Percentiles rank a stretch among this genome's conserved stretches.
These are phyloP conservation scores for Ogataea pini DNA, from an alignment of 805 yeast species.

Conservation along the genomic window DNA sequence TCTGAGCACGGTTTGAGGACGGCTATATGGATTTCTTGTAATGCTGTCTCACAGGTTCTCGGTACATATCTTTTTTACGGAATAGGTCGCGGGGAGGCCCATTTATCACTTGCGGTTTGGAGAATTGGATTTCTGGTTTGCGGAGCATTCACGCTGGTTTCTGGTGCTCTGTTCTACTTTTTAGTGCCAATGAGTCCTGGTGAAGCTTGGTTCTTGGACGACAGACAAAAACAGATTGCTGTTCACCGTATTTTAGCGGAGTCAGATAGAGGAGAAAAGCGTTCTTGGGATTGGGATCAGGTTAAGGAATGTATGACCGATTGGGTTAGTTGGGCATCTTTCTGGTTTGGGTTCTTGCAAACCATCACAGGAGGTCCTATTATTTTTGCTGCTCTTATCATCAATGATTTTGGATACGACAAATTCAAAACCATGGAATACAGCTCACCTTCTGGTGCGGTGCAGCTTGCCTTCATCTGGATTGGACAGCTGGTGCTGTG, in stretches of 20 bases:
- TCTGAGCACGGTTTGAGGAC: conserved; percentile 40
- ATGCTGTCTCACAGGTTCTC: conserved; percentile 44
- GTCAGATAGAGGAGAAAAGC: conserved; percentile 44
- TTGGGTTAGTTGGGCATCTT: conserved; percentile 48
- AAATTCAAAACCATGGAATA: conserved; percentile 26
- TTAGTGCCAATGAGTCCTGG: conserved; percentile 42
- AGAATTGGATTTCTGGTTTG: conserved; percentile 55
- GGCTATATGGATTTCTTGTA: conserved; percentile 43
- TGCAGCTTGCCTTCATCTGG: conserved; percentile 31
- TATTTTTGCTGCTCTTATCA: conserved; percentile 30
- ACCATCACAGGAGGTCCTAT: conserved; percentile 49
- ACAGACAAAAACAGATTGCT: conserved; percentile 35
- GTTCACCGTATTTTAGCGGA: conserved; percentile 17
- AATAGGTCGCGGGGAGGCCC: conserved; percentile 38
- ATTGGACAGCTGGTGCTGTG: conserved; percentile 22
- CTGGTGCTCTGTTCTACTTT: conserved; percentile 24
- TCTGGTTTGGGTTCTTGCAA: conserved; percentile 43
- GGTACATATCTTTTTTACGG: conserved; percentile 58
- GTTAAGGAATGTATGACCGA: conserved; percentile 57
- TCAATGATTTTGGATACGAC: conserved; percentile 37
- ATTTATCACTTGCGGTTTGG: conserved; percentile 52
- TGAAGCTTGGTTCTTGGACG: conserved; percentile 44
- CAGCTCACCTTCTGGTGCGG: conserved; percentile 35
- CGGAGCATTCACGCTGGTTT: conserved; percentile 53
- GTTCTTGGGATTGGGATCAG: conserved; percentile 53